phyloP scores from a whole-genome alignment of 1,284 basidiomycete species.

The Ustilago hordei region DNA sequence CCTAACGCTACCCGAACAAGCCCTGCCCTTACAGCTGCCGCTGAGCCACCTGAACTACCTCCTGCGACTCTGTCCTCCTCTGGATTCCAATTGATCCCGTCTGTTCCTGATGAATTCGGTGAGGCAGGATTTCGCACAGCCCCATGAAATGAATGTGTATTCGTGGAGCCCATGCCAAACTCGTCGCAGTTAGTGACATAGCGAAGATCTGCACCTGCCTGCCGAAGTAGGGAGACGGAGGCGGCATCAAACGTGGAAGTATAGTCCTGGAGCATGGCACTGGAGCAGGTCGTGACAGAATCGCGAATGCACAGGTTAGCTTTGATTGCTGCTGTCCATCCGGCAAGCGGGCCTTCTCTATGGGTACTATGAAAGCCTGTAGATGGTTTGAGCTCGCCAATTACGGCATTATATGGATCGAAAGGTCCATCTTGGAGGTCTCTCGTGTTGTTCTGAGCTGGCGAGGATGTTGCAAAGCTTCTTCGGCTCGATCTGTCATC shows the following conservation, averaged over 20 bases:
- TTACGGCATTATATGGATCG: conserved; percentile 54
- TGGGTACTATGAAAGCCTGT: background rate
- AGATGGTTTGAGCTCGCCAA: conserved; percentile 2
- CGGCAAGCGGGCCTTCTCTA: conserved; percentile 30
- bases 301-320: conserved; percentile 61
- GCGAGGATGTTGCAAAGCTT: conserved; percentile 6
- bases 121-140: conserved; percentile 59
- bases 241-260: conserved; percentile 87
- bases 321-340: conserved; percentile 63
- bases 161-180: conserved; percentile 87
- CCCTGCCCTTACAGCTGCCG: conserved; percentile 60
- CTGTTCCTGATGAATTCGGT: background rate
- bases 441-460: background rate
- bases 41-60: conserved; percentile 69
- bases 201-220: conserved; percentile 79
- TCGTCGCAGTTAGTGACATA: conserved; percentile 97
- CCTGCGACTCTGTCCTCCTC: conserved; percentile 75
- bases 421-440: conserved; percentile 21
- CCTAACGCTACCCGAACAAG: conserved; percentile 76
- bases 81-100: conserved; percentile 28
- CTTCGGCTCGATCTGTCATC: background rate
- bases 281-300: conserved; percentile 56
- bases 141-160: conserved; percentile 59
- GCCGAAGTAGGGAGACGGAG: conserved; percentile 77
- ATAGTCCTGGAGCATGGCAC: conserved; percentile 72